phyloP scores from a whole-genome alignment of 768 basidiomycete species.

The Suillus fuscotomentosus region DNA sequence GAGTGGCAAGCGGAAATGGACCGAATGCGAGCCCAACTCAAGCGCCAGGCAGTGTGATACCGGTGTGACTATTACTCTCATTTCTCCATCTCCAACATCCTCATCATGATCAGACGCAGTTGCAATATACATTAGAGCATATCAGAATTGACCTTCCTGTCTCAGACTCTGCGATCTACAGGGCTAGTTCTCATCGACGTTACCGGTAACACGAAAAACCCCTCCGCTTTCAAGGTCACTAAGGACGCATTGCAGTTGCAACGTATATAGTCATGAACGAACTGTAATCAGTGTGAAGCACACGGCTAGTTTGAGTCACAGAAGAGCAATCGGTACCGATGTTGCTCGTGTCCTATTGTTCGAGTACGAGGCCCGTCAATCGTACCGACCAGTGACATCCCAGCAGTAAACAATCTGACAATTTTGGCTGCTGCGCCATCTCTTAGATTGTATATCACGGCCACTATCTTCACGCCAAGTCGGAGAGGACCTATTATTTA shows the following conservation, averaged over 20 bases:
- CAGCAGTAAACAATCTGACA: conserved; percentile 51
- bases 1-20: not conserved
- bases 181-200: not conserved
- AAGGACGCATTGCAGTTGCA: not conserved
- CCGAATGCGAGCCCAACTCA: not conserved
- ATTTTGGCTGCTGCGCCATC: conserved; percentile 37
- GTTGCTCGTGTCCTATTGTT: not conserved
- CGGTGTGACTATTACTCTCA: not conserved
- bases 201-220: not conserved
- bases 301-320: not conserved
- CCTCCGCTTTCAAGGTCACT: not conserved
- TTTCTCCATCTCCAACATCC: not conserved
- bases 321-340: not conserved
- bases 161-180: not conserved
- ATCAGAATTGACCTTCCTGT: not conserved
- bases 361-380: conserved; percentile 48
- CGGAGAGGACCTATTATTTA: not conserved
- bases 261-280: not conserved
- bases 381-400: conserved; percentile 35
- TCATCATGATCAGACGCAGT: not conserved
- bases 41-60: not conserved
- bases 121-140: not conserved
- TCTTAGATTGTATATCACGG: not conserved
- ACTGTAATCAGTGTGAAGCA: not conserved
- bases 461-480: not conserved